Base-by-base conservation (phyloP, 768 basidiomycete genomes). In the Termitomyces sp. region DNA sequence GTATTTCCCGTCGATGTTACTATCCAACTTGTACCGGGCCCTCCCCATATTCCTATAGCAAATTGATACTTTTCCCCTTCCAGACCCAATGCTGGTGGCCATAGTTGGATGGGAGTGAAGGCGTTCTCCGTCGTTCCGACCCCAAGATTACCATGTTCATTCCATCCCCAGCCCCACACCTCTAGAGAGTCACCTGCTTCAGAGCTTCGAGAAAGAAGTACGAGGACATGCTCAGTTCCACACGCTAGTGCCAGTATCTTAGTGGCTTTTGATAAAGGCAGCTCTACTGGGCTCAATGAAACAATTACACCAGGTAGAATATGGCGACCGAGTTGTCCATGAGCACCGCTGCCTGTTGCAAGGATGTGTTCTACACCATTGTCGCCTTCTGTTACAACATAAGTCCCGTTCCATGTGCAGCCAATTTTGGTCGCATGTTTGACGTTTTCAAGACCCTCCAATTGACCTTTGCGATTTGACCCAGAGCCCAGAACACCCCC, bases 141-240 rank as follows among this genome's bases (percentile, higher is more conserved):
- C 0, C 91, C 94, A 27, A 98, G 76, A 70, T 97, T 98, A 7
- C 96, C 96, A 68, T 98, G 96, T 70, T 98, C 96, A 70, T 98
- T 98, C 95, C 96, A 98, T 0, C 96, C 96, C 92, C 95, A 97
- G 0, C 85, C 91, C 83, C 85, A 91, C 0, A 95, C 80, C 61
- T 82, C 80, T 1, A 50, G 9, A 34, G 47, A 50, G 8, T 53
- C 24, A 5, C 44, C 47, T 45, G 53, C 14, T 47, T 47, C 45
- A 44, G 30, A 14, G 36, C 36, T 26, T 16, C 42, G n/a, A 26
- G 47, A 53, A 59, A 75, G 55, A 6, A 77, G 63, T 18, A 72
- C 72, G 9, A 97, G 71, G 3, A 92, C 82, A 71, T 98, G 95
- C 70, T 98, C 95, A 64, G 90, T 93, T 20, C 95, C 94, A 56